Evolutionary conservation across 176 grass and related monocot genomes (phyloP).

Genomic region (Oryza officinalis): DNA sequence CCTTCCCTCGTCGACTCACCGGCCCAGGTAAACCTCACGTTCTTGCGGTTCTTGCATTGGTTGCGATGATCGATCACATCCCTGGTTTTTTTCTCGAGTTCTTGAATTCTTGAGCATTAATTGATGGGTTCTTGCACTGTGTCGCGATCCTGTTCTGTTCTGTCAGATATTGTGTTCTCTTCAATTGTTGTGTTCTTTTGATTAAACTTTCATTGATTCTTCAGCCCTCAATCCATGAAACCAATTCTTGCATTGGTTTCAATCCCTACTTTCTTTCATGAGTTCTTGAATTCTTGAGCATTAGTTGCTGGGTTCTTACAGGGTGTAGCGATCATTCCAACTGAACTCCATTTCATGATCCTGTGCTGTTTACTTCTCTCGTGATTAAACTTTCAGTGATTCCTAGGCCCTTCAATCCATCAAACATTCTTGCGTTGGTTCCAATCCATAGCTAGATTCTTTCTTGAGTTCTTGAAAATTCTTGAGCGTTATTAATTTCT

Average conservation of each 20-base stretch:
- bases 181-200: too few relatives aligned
- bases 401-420: background rate
- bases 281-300: background rate
- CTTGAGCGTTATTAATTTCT: background rate
- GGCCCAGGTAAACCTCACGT: background rate
- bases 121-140: background rate
- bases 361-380: background rate
- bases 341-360: background rate
- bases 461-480: background rate
- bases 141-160: too few relatives aligned
- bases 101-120: background rate
- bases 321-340: background rate
- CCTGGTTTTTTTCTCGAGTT: background rate
- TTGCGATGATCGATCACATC: background rate
- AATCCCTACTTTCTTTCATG: background rate
- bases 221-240: background rate
- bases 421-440: background rate
- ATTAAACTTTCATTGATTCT: background rate
- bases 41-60: background rate
- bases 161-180: too few relatives aligned
- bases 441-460: background rate
- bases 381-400: too few relatives aligned
- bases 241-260: background rate
- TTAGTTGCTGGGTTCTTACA: background rate
- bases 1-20: constrained; percentile 26